phyloP scores from a whole-genome alignment of 2,329 filamentous ascomycete species.

The Coniosporium tulheliwenetii region DNA sequence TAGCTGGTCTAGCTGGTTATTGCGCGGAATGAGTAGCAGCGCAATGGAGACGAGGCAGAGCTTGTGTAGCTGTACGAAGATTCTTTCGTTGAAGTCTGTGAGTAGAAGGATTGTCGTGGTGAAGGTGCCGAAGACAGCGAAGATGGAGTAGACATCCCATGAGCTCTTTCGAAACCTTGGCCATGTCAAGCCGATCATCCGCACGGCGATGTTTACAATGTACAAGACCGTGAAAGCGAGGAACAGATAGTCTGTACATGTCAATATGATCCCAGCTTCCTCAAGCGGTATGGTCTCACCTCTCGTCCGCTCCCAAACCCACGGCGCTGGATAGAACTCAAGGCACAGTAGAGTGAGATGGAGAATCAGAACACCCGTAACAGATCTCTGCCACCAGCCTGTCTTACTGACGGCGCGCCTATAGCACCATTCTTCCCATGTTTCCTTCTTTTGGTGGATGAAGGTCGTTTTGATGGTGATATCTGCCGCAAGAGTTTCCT shows the following conservation, averaged over 20 bases:
- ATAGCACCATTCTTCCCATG: conserved; percentile 89
- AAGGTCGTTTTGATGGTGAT: conserved; percentile 83
- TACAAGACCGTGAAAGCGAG: conserved; percentile 70
- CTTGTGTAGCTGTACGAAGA: conserved; percentile 79
- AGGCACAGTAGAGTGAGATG: conserved; percentile 72
- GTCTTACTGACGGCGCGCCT: conserved; percentile 86
- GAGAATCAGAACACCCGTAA: conserved; percentile 64
- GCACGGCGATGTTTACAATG: conserved; percentile 65
- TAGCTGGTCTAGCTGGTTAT: conserved; percentile 91
- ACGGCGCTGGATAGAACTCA: conserved; percentile 67
- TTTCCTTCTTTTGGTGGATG: conserved; percentile 55
- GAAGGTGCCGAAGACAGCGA: conserved; percentile 67
- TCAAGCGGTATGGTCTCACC: conserved; percentile 19
- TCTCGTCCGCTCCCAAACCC: conserved; percentile 54
- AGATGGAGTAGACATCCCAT: conserved; percentile 83
- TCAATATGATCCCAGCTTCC: conserved; percentile 5
- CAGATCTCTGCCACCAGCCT: conserved; percentile 73
- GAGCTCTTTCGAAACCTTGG: conserved; percentile 79
- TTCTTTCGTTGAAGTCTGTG: conserved; percentile 34
- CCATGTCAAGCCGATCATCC: conserved; percentile 83
- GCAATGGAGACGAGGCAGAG: conserved; percentile 84
- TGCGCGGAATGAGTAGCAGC: conserved; percentile 81
- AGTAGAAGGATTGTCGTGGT: conserved; percentile 67
- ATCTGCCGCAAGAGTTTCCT: conserved; percentile 85
- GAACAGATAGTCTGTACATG: conserved; percentile 50